phyloP scores from a whole-genome alignment of 2,329 filamentous ascomycete species.

The Neofusicoccum kwambonambiense region DNA sequence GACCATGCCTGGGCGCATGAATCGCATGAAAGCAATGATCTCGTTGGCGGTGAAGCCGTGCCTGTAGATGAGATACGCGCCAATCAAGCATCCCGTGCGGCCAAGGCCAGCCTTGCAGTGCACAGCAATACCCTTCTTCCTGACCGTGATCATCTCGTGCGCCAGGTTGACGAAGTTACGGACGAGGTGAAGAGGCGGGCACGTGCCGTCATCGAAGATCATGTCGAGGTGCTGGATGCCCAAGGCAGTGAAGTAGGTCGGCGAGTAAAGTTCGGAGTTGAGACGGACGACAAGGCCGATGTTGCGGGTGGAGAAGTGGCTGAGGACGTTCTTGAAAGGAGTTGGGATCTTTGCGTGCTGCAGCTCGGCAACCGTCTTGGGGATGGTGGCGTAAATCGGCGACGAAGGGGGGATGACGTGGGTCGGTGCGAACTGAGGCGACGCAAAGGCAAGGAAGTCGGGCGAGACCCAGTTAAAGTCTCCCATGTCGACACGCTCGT shows the following conservation, averaged over 20 bases:
- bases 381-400: conserved; percentile 71
- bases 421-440: conserved; percentile 79
- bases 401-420: conserved; percentile 70
- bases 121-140: conserved; percentile 90
- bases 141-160: conserved; percentile 88
- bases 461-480: conserved; percentile 99
- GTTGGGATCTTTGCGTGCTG: conserved; percentile 69
- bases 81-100: conserved; percentile 92
- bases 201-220: conserved; percentile 99
- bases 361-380: conserved; percentile 72
- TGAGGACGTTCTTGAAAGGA: conserved; percentile 94
- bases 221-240: conserved; percentile 97
- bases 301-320: conserved; percentile 82
- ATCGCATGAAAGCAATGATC: conserved; percentile 96
- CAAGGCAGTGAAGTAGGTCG: conserved; percentile 93
- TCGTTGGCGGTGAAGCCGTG: conserved; percentile 97
- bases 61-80: conserved; percentile 95
- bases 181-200: conserved; percentile 83
- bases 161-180: conserved; percentile 92
- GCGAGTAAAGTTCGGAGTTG: conserved; percentile 93
- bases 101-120: conserved; percentile 98
- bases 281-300: conserved; percentile 92
- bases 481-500: conserved; percentile 92
- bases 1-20: conserved; percentile 98
- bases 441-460: conserved; percentile 93